A percentile compares a stretch with the other conserved stretches of the same genome.
Conservation (phyloP, 2,329 filamentous ascomycete genomes). For the Mollisia scopiformis region DNA sequence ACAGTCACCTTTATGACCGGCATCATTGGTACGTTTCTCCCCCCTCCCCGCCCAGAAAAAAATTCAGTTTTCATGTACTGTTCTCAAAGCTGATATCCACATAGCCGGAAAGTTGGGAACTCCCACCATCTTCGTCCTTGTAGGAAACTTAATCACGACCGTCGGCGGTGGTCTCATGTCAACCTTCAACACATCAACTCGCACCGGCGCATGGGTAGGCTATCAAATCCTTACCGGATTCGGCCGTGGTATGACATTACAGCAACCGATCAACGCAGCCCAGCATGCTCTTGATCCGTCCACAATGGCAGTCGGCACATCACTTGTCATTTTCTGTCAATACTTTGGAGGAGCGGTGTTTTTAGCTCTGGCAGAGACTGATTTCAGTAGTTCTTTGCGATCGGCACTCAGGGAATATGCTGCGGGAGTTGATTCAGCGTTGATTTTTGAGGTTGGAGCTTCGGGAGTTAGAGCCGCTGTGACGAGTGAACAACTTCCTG, state of each 20-base stretch:
- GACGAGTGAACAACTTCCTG: neutral
- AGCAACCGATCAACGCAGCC: conserved; percentile 37
- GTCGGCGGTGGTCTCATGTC: conserved; percentile 40
- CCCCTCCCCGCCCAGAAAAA: neutral
- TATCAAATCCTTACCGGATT: conserved; percentile 31
- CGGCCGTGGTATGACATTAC: conserved; percentile 25
- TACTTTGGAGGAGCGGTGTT: conserved; percentile 27
- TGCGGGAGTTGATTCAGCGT: neutral
- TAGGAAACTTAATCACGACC: conserved; percentile 34
- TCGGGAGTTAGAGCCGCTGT: neutral
- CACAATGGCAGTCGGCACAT: conserved; percentile 37
- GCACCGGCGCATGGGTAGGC: conserved; percentile 23
- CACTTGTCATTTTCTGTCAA: conserved; percentile 40
- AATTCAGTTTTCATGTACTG: neutral
- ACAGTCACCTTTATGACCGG: conserved; percentile 23
- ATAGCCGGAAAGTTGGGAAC: conserved; percentile 36
- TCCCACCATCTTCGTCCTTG: conserved; percentile 37
- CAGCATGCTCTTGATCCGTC: conserved; percentile 35
- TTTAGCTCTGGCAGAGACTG: neutral
- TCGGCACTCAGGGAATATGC: neutral
- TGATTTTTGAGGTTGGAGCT: neutral
- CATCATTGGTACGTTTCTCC: conserved; percentile 20
- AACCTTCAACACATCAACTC: conserved; percentile 29
- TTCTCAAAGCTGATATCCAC: neutral
- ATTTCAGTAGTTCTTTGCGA: neutral